Base-by-base conservation (phyloP, 2,329 filamentous ascomycete genomes). In the Colletotrichum sp. region DNA sequence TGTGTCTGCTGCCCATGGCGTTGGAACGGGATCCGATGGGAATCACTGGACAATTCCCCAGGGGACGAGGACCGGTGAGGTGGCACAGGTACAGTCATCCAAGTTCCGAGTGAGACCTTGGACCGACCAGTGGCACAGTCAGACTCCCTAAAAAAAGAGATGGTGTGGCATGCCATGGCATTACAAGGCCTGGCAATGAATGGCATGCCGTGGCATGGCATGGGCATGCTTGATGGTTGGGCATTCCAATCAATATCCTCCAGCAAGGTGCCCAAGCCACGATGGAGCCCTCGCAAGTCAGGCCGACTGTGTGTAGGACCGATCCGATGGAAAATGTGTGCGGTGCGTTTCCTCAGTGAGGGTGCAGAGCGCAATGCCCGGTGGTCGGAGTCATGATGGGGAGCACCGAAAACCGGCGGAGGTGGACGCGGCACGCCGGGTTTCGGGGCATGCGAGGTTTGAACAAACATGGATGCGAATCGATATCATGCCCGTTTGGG, bases 391-490 rank as follows among this genome's bases (percentile, higher is more conserved):
- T 63, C 71, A 75, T 60, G 26, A 76, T 76, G 71, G 75, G 75
- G 75, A 76, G 66, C 62, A 44, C 75, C 75, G 75, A 76, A 66
- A 76, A 76, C 66, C 75, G 71, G 72, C 75, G 72, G 71, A 75
- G 65, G 49, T 66, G 62, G 75, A 66, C 44, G 60, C 72, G 66
- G 75, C 71, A 68, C 39, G 72, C 71, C 75, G 75, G 75, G 75
- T 76, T 76, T 76, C 75, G 75, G 71, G 71, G 71, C 34, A 76
- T 76, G 74, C 64, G 74, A 74, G 44, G 36, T 30, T 70, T 69
- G 70, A 39, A n/a, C 65, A 57, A 55, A 39, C 68, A 70, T 70
- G 69, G 36, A 44, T 70, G 18, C 34, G 34, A 44, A 36, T 62
- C n/a, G 55, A 70, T 62, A 49, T 70, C 66, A 69, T 69, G 52